These are phyloP conservation scores for Aspergillus vadensis DNA, from an alignment of 2,329 filamentous ascomycete genomes.

Conservation along the genomic window DNA sequence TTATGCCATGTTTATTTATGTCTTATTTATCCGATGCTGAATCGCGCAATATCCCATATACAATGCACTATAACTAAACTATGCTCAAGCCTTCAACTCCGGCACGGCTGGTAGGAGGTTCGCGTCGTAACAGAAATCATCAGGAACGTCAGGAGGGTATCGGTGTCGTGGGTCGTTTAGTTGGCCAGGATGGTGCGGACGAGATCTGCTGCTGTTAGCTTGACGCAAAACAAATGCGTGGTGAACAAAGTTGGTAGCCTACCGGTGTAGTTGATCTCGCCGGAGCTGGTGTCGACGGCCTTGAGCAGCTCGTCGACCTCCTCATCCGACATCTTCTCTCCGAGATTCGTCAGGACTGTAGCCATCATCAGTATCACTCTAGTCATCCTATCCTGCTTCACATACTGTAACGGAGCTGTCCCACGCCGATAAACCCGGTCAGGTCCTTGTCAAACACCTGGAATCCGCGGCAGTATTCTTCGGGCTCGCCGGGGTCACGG, in stretches of 20 bases:
- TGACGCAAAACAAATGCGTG: too few species aligned
- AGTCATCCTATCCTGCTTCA: conserved; percentile 7
- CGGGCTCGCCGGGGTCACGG: conserved; percentile 95
- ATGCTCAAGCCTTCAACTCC: conserved; percentile 11
- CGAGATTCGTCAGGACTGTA: conserved; percentile 86
- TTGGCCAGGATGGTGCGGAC: conserved; percentile 86
- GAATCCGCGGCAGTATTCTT: conserved; percentile 98
- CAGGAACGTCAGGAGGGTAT: conserved; percentile 29
- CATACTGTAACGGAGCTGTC: conserved; percentile 85
- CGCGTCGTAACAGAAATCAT: conserved; percentile 21
- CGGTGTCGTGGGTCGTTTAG: conserved; percentile 50
- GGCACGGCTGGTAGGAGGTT: conserved; percentile 7
- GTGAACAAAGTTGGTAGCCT: conserved; percentile 37
- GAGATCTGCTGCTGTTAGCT: conserved; percentile 58
- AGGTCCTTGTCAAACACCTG: conserved; percentile 99
- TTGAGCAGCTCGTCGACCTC: conserved; percentile 99
- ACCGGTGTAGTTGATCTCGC: conserved; percentile 98
- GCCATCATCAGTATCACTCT: conserved; percentile 4
- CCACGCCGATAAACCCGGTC: conserved; percentile 96
- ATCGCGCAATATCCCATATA: conserved; percentile 8
- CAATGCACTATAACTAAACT: conserved; percentile 10
- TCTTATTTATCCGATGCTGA: background rate
- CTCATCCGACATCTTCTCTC: conserved; percentile 99
- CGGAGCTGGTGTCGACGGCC: conserved; percentile 92
- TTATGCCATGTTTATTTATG: too few species aligned